Conservation (phyloP, 2,329 filamentous ascomycete species). For the Aspergillus ochraceus region DNA sequence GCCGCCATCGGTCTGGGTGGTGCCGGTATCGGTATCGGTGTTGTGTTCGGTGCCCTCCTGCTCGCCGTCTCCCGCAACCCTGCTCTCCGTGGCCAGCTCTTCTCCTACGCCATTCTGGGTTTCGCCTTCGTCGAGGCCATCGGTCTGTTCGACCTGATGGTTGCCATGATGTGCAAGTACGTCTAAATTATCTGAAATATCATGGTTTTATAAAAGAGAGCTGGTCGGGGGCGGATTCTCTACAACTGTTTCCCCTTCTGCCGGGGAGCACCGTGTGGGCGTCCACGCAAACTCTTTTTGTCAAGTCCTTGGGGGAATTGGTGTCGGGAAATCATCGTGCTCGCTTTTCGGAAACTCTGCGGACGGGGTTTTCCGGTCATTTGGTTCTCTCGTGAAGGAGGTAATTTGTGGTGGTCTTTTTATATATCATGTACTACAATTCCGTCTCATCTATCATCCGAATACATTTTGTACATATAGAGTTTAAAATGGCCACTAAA, state of each 20-base stretch:
- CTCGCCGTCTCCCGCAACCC: conserved; percentile 92
- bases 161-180: conserved; percentile 93
- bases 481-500: conserved; percentile 30
- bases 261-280: neutral
- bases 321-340: neutral
- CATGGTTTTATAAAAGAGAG: conserved; percentile 1
- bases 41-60: conserved; percentile 88
- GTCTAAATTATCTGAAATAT: conserved; percentile 46
- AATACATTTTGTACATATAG: conserved; percentile 32
- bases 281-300: neutral
- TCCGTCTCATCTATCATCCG: conserved; percentile 22
- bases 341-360: neutral
- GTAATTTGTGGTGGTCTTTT: conserved; percentile 29
- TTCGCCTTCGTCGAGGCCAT: conserved; percentile 90
- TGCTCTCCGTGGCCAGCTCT: conserved; percentile 90
- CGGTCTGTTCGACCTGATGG: conserved; percentile 80
- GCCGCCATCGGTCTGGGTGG: conserved; percentile 89
- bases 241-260: neutral
- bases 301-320: neutral
- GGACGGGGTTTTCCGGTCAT: neutral
- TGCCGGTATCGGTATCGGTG: conserved; percentile 93
- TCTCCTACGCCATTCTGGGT: conserved; percentile 93
- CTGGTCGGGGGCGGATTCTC: neutral
- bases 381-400: conserved; percentile 9
- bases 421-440: conserved; percentile 33